Evolutionary conservation across 257 asterid species (phyloP), one percentile per base, ranked within the genome.

Genomic region (Lithospermum erythrorhizon): DNA sequence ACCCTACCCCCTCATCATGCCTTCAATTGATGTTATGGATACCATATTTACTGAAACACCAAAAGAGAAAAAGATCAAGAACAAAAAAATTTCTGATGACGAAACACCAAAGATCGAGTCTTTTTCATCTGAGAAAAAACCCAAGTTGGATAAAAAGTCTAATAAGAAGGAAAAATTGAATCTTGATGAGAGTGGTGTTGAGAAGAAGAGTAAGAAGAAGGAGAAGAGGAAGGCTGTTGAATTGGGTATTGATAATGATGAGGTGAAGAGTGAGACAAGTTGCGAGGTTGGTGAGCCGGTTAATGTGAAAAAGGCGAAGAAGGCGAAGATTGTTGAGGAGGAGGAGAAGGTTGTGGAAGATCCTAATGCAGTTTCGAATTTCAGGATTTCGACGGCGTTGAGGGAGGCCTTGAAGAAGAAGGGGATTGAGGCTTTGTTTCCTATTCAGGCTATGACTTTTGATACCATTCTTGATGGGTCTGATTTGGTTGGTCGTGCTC

Each of bases 391-490:
- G 22, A 17, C 20, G 55, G 63, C 75, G 58, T 47, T 70, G 45
- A 65, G 30, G n/a, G n/a, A 65, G 51, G 59, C 62, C 9, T 65
- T 70, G 75, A 70, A 65, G 53, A 53, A 53, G 21, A 87, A 74
- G 63, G 90, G 95, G n/a, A n/a, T 90, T 51, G 73, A 82, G 25
- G 61, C 85, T 3, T 68, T 90, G 72, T 90, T 87, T 65, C 95
- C 94, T 16, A 90, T 90, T 66, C 97, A 90, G 71, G 97, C 96
- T 9, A 85, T 81, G 94, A 85, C 96, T n/a, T 90, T 87, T 60
- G 58, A 85, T 73, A 68, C 66, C 21, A 63, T 90, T 48, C 73
- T 85, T n/a, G 95, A 90, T 75, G 97, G 96, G 9, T 67, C 77
- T 22, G 97, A 90, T 83, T 78, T 90, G 85, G 89, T 90, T 48